Evolutionary conservation across 2,329 filamentous ascomycete genomes (phyloP).

Genomic region (Xylaria sp.): DNA sequence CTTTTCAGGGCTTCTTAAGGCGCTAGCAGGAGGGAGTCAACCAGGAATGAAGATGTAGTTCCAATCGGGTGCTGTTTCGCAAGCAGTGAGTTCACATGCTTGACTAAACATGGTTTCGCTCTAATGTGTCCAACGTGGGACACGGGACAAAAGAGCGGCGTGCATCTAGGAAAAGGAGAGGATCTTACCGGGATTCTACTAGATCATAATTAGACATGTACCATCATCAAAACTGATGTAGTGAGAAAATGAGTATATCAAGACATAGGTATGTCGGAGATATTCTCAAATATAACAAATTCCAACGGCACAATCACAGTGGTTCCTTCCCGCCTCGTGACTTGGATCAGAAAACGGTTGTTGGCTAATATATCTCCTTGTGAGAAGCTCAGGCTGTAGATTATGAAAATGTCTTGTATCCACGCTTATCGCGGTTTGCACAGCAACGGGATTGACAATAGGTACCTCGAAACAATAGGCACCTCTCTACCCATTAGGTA

Average conservation of each 20-base stretch:
- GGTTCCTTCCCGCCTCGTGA: neutral
- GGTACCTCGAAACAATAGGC: constrained; percentile 2
- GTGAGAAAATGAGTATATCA: constrained; percentile 2
- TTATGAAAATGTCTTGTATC: neutral
- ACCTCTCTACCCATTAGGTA: neutral
- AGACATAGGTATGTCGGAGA: constrained; percentile 8
- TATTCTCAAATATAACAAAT: neutral
- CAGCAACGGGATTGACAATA: neutral
- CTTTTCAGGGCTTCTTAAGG: neutral
- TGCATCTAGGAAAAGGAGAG: constrained; percentile 5
- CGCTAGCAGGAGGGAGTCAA: neutral
- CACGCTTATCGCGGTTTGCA: neutral
- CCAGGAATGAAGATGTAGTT: neutral
- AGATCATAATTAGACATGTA: constrained; percentile 18
- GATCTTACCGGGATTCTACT: constrained; percentile 18
- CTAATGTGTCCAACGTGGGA: constrained; percentile 4
- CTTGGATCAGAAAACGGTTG: neutral
- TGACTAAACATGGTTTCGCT: neutral
- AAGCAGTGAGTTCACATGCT: neutral
- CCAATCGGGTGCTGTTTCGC: neutral
- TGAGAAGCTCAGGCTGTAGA: neutral
- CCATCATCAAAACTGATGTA: constrained; percentile 1
- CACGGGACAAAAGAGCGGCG: neutral
- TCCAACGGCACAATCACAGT: neutral
- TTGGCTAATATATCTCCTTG: neutral